Percentiles rank a stretch among this genome's conserved stretches.
These are phyloP conservation scores for Claviceps capensis DNA, from an alignment of 2,329 filamentous ascomycete genomes.

Conservation along the genomic window DNA sequence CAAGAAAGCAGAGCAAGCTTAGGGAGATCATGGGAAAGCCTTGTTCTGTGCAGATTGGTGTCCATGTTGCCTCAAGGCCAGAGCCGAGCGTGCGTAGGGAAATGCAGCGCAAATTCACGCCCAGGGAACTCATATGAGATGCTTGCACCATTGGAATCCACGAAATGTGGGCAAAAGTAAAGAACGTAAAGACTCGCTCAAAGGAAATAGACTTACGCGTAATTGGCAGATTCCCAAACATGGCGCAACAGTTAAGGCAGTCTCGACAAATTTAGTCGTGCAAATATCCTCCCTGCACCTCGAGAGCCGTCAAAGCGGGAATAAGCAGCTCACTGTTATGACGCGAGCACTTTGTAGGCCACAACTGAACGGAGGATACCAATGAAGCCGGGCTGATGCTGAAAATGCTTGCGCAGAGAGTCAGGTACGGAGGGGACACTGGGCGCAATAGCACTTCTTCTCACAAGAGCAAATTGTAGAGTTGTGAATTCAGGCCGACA, in stretches of 20 bases:
- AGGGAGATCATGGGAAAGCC: neutral
- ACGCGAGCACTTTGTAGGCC: neutral
- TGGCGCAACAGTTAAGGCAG: conserved; percentile 12
- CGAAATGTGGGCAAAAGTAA: neutral
- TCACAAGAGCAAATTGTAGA: too few species aligned
- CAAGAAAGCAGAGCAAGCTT: neutral
- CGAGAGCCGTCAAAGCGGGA: neutral
- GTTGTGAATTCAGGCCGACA: neutral
- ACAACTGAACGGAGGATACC: neutral
- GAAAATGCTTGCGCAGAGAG: neutral
- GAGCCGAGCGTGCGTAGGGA: neutral
- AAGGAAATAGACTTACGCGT: conserved; percentile 21
- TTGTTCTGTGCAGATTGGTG: neutral
- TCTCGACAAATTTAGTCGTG: neutral
- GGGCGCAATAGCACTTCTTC: neutral
- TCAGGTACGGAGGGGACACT: neutral
- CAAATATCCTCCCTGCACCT: neutral
- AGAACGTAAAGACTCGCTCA: neutral
- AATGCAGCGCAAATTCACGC: neutral
- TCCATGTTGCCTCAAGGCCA: neutral
- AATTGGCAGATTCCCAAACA: conserved; percentile 30
- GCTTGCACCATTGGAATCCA: neutral
- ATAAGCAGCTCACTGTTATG: neutral
- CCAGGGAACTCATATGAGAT: neutral
- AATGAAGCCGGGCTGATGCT: neutral